phyloP scores from a whole-genome alignment of 2,329 filamentous ascomycete genomes.

The Lachnellula occidentalis region DNA sequence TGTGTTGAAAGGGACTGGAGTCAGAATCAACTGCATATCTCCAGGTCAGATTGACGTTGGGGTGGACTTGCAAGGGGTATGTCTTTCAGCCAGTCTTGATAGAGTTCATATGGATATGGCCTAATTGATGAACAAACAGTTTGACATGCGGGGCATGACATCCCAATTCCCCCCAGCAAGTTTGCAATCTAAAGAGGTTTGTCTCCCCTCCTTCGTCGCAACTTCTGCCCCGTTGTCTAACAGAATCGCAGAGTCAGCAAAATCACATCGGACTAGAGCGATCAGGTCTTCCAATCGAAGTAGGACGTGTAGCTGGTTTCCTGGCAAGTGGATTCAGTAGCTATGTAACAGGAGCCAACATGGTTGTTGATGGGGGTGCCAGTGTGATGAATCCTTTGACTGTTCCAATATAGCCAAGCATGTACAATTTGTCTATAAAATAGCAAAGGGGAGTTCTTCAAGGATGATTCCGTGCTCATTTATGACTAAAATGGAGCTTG shows the following conservation, averaged over 20 bases:
- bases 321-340: constrained; percentile 57
- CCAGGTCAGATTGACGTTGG: constrained; percentile 38
- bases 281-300: constrained; percentile 51
- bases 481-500: too few relatives aligned
- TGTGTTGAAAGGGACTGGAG: constrained; percentile 50
- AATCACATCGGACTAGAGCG: constrained; percentile 52
- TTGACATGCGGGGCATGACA: constrained; percentile 45
- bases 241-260: constrained; percentile 35
- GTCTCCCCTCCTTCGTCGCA: background rate
- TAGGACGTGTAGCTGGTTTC: constrained; percentile 56
- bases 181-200: constrained; percentile 44
- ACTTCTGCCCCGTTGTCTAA: background rate
- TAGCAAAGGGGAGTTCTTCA: too few relatives aligned
- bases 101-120: background rate
- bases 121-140: constrained; percentile 22
- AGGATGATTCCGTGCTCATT: too few relatives aligned
- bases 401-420: constrained; percentile 1
- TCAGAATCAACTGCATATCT: constrained; percentile 51
- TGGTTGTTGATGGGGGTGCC: constrained; percentile 57
- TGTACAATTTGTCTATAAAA: background rate
- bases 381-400: constrained; percentile 13
- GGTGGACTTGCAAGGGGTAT: constrained; percentile 39
- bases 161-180: constrained; percentile 50
- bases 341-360: constrained; percentile 56
- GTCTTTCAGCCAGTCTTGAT: constrained; percentile 22